These are phyloP conservation scores for Skeletonema menzelii DNA, from an alignment of 108 stramenopile genomes.

Conservation along the genomic window DNA sequence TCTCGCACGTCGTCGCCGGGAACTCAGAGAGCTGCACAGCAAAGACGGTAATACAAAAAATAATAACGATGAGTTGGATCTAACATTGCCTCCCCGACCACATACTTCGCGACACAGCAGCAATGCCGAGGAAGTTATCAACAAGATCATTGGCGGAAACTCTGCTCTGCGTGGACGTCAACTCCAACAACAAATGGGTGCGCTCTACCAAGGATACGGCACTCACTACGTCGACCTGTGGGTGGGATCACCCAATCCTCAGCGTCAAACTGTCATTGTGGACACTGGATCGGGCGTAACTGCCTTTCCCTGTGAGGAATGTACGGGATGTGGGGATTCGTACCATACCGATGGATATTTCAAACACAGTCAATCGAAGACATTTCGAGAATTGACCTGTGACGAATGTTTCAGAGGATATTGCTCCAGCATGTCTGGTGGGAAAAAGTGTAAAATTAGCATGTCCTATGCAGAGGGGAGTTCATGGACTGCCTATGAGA, in stretches of 20 bases:
- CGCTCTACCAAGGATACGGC: slow-evolving; percentile 76
- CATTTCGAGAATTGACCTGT: slow-evolving; percentile 34
- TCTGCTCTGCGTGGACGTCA: neutral
- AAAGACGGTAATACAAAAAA: neutral
- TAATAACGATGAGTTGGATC: neutral
- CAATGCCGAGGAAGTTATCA: neutral
- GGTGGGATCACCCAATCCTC: slow-evolving; percentile 90
- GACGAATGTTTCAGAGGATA: slow-evolving; percentile 31
- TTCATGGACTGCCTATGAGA: slow-evolving; percentile 76
- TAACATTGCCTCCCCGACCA: slow-evolving; percentile 30
- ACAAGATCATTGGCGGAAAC: neutral
- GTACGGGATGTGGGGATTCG: slow-evolving; percentile 71
- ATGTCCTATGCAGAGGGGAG: slow-evolving; percentile 80
- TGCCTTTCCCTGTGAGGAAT: slow-evolving; percentile 93
- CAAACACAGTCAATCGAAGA: neutral
- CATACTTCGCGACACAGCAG: slow-evolving; percentile 15
- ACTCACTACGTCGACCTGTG: slow-evolving; percentile 96
- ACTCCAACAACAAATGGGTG: slow-evolving; percentile 50
- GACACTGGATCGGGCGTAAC: slow-evolving; percentile 93
- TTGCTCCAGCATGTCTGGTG: slow-evolving; percentile 21
- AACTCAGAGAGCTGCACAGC: slow-evolving; percentile 11
- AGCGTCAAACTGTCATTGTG: slow-evolving; percentile 96
- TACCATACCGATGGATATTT: slow-evolving; percentile 71
- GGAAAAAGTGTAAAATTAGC: slow-evolving; percentile 43
- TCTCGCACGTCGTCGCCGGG: slow-evolving; percentile 33